These are phyloP conservation scores for Trichoderma orchidacearum DNA, from an alignment of 495 filamentous ascomycete genomes.

Conservation along the genomic window DNA sequence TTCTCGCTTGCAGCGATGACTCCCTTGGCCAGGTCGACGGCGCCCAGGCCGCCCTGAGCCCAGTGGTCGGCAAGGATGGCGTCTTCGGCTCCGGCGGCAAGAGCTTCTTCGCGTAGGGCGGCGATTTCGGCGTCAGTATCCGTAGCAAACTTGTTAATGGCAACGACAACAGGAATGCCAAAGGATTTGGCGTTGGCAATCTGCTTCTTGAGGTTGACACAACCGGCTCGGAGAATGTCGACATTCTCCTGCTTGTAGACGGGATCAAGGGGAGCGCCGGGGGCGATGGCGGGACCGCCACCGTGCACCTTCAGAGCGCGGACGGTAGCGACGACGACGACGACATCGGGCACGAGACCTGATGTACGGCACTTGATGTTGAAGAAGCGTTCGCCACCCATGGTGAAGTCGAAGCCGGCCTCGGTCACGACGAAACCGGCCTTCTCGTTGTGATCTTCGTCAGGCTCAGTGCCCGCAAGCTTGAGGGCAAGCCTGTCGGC, in stretches of 20 bases:
- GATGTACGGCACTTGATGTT: conserved; percentile 98
- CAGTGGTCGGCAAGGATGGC: conserved; percentile 93
- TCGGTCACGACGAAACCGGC: conserved; percentile 94
- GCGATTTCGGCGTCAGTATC: conserved; percentile 90
- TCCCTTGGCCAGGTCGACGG: conserved; percentile 75
- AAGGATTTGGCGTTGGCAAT: conserved; percentile 77
- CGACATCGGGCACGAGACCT: conserved; percentile 80
- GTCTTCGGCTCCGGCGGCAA: conserved; percentile 86
- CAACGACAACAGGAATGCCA: conserved; percentile 91
- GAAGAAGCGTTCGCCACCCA: conserved; percentile 99
- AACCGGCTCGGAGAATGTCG: conserved; percentile 76
- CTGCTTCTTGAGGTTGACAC: conserved; percentile 89
- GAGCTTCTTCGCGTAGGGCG: conserved; percentile 75
- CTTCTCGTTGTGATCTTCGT: conserved; percentile 75
- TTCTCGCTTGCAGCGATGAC: conserved; percentile 74
- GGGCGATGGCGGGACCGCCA: conserved; percentile 80
- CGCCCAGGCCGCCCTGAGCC: conserved; percentile 89
- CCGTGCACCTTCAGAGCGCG: conserved; percentile 94
- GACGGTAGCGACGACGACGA: conserved; percentile 90
- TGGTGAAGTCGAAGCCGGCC: conserved; percentile 97
- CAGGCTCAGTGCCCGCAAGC: conserved; percentile 87
- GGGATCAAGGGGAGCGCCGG: conserved; percentile 67
- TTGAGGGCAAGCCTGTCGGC: conserved; percentile 94
- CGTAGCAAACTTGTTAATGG: conserved; percentile 90
- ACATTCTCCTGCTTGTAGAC: conserved; percentile 90